Percentiles rank a stretch among this genome's conserved stretches.
Conservation (phyloP, 192 early-diverging fungal species). For the Backusella psychrophila region DNA sequence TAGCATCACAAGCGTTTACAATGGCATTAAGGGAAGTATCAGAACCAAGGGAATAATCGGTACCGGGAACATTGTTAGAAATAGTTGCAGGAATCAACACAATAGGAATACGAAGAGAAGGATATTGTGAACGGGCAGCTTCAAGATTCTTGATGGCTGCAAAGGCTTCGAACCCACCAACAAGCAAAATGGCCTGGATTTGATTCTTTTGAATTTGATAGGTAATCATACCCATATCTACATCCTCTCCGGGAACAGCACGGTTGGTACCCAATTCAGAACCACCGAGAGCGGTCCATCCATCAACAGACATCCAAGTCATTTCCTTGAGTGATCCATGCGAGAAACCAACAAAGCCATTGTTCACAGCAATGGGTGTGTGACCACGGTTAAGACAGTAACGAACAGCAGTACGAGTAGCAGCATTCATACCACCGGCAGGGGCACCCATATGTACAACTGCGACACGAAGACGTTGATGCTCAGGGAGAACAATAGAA, state of each 20-base stretch:
- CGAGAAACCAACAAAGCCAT: slow-evolving; percentile 91
- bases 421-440: slow-evolving; percentile 97
- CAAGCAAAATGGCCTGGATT: slow-evolving; percentile 84
- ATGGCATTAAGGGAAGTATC: slow-evolving; percentile 96
- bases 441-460: slow-evolving; percentile 96
- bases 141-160: slow-evolving; percentile 74
- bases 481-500: slow-evolving; percentile 25
- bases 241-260: slow-evolving; percentile 78
- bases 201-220: slow-evolving; percentile 89
- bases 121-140: slow-evolving; percentile 71
- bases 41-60: slow-evolving; percentile 91
- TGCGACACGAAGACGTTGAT: slow-evolving; percentile 75
- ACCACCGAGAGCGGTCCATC: slow-evolving; percentile 91
- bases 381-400: slow-evolving; percentile 88
- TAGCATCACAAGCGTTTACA: slow-evolving; percentile 84
- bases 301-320: slow-evolving; percentile 81
- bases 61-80: slow-evolving; percentile 97
- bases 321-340: slow-evolving; percentile 75
- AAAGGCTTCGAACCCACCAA: slow-evolving; percentile 97
- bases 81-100: slow-evolving; percentile 92
- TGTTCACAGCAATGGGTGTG: slow-evolving; percentile 81
- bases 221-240: slow-evolving; percentile 75
- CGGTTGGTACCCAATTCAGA: slow-evolving; percentile 94
- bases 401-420: slow-evolving; percentile 83
- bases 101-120: slow-evolving; percentile 94